Conservation (phyloP, 768 basidiomycete species). For the Fomitopsis serialis region DNA sequence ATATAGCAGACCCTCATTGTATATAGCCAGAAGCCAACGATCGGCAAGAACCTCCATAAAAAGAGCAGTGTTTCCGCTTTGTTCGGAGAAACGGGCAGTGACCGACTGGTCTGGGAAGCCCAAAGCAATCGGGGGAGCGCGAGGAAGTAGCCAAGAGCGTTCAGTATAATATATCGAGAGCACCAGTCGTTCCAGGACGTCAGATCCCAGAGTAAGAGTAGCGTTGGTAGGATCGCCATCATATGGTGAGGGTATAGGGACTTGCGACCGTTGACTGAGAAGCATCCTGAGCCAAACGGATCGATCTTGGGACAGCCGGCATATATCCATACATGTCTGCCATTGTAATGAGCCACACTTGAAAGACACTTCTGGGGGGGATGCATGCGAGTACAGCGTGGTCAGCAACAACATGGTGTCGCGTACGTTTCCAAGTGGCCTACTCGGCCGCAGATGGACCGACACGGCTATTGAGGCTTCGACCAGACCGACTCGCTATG, state of each 20-base stretch:
- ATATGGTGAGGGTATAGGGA: constrained; percentile 13
- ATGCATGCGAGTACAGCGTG: not conserved
- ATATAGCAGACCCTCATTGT: constrained; percentile 34
- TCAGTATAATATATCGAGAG: constrained; percentile 1
- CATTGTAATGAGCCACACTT: not conserved
- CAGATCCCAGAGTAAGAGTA: not conserved
- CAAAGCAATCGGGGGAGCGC: constrained; percentile 6
- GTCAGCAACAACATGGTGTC: not conserved
- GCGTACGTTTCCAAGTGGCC: no score
- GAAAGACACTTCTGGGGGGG: not conserved
- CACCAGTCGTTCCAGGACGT: constrained; percentile 6
- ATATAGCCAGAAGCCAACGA: constrained; percentile 42
- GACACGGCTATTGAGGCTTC: no score
- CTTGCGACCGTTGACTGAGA: not conserved
- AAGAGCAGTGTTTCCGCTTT: constrained; percentile 21
- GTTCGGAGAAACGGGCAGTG: not conserved
- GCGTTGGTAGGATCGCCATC: not conserved
- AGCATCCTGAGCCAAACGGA: constrained; percentile 18
- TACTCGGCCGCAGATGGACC: no score
- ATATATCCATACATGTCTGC: constrained; percentile 14
- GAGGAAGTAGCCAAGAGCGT: constrained; percentile 11
- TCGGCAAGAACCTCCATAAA: constrained; percentile 38
- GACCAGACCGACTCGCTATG: no score
- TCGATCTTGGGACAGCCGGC: constrained; percentile 13
- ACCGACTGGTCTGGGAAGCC: not conserved